Evolutionary conservation across 179 eudicot genomes (phyloP), one percentile per base, ranked within the genome.

Genomic region (Nepenthes alata): DNA sequence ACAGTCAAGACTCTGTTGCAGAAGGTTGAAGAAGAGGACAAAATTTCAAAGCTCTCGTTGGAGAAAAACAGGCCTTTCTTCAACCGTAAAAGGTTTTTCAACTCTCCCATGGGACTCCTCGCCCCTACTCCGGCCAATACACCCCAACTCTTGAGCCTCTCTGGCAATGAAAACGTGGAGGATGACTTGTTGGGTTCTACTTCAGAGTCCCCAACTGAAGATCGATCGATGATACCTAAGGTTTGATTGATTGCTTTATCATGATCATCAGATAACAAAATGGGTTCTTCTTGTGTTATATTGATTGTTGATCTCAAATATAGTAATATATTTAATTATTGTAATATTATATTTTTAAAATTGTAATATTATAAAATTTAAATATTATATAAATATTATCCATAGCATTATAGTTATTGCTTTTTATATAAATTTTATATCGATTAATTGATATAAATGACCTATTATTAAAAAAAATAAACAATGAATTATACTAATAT

Each of bases 121-220:
- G 96, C 95, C 6, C 96, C 96, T 0, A 86, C 96, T 61, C 96
- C 98, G 25, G 83, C 85, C 0, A 91, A 88, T 55, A 91, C 98
- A 0, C 96, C 96, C 0, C 84, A 75, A 54, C 57, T 83, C 8
- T 71, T 64, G 61, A 25, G 25, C 25, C 25, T 25, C 25, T 71
- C 62, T 6, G 64, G 59, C 6, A 35, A 41, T n/a, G 69, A 59
- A 14, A 53, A 48, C 57, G 77, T 63, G 35, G 75, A 63, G 9
- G 65, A 67, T 37, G 65, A 39, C 16, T 25, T 25, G 25, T 25
- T 25, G 25, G 75, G 58, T 4, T 55, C 70, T 62, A 76, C 72
- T 72, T 50, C 69, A 10, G 72, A 75, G n/a, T 69, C 83, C 8
- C 83, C 82, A 0, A 67, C 77, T 60, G 78, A 77, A 56, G 94